Percentiles rank a stretch among this genome's conserved stretches.
Evolutionary conservation across 495 filamentous ascomycete genomes (phyloP).

Genomic region (Penicillium flavigenum): DNA sequence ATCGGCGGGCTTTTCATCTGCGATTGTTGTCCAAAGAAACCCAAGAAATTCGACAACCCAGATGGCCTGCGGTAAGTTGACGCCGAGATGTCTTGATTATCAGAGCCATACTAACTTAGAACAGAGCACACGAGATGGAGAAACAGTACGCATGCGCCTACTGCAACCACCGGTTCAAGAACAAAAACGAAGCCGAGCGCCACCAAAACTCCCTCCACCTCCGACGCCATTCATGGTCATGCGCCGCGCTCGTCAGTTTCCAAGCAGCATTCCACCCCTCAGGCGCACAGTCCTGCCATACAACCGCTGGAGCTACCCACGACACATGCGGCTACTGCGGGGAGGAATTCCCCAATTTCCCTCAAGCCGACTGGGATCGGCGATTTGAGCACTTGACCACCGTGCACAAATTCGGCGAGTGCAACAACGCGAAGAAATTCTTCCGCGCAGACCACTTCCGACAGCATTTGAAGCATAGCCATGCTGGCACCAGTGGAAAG

Average conservation of each 20-base stretch:
- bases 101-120: not conserved
- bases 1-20: constrained; percentile 68
- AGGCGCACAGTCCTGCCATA: constrained; percentile 38
- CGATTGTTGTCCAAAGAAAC: constrained; percentile 98
- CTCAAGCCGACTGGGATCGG: constrained; percentile 75
- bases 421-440: constrained; percentile 98
- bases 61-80: constrained; percentile 79
- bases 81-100: not conserved
- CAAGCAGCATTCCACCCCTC: constrained; percentile 86
- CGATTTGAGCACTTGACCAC: constrained; percentile 83
- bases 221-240: constrained; percentile 96
- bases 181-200: constrained; percentile 97
- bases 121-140: constrained; percentile 79
- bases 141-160: constrained; percentile 94
- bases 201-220: constrained; percentile 97
- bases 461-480: constrained; percentile 97
- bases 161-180: constrained; percentile 96
- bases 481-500: constrained; percentile 93
- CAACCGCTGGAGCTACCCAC: constrained; percentile 40
- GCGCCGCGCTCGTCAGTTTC: constrained; percentile 74
- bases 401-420: constrained; percentile 95
- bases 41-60: constrained; percentile 89
- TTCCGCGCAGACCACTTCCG: constrained; percentile 97
- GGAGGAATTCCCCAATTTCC: constrained; percentile 78
- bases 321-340: constrained; percentile 97